Evolutionary conservation across 768 basidiomycete genomes (phyloP), one percentile per base, ranked within the genome.

Genomic region (Suillus tomentosus): DNA sequence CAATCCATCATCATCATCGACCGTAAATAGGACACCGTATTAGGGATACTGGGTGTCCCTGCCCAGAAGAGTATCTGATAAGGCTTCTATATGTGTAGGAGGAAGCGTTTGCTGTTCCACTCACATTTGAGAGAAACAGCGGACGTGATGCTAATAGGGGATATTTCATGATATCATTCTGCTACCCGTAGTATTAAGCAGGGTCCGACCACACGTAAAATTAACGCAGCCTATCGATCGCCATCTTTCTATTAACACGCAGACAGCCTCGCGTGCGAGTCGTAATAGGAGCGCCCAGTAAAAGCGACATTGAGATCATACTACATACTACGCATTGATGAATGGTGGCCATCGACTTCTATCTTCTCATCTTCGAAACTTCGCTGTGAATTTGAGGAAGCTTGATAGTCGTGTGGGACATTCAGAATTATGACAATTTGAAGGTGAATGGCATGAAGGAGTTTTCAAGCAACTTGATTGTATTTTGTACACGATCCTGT

Each of bases 31-130:
- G 24, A 27, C 15, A 2, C 50, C 50, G 15, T 17, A 40, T 57
- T 19, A 39, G 55, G 22, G 55, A 40, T 24, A 40, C 39, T 39
- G 5, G 56, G 39, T 6, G 24, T 6, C 39, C 39, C 56, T 58
- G 39, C 56, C 56, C 15, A 57, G 22, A 57, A 24, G 8, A 24
- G 40, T 58, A 58, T 58, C 56, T 40, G 56, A 58, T 58, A 27
- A 42, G 17, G 17, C 1, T 27, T 57, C 15, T 17, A 15, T 6
- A 39, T 15, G 15, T 39, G 14, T n/a, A 39, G 14, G 19, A 54
- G 17, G 31, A 55, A 34, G 34, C 34, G 55, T 22, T 17, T 17
- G 15, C 10, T 34, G 17, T 31, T 27, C 34, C 15, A 58, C 40
- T 42, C 17, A 24, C 54, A 55, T 19, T 27, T 27, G 27, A 27